Evolutionary conservation across 1,139 yeast genomes (phyloP), one percentile per base, ranked within the genome.

Genomic region (Nadsonia commutata): DNA sequence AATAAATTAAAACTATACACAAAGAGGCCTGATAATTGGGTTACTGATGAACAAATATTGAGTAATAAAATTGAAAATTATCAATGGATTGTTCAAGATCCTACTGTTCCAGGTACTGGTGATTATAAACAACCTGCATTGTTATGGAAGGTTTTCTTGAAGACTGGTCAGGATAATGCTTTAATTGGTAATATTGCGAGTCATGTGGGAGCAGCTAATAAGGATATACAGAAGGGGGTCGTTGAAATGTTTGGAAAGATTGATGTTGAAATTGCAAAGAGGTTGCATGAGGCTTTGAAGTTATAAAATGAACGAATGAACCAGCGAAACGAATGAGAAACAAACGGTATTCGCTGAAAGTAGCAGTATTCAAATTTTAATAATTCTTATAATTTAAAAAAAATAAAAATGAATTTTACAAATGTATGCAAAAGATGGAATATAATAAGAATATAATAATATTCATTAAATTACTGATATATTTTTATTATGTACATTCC

Each of bases 1-100:
- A 16, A 16, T 27, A 27, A 27, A 27, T 7, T 4, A 6, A n/a
- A n/a, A n/a, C n/a, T n/a, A n/a, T n/a, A n/a, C n/a, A n/a, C n/a
- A n/a, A n/a, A n/a, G n/a, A n/a, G n/a, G n/a, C 33, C 33, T 13
- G 33, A 16, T 13, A 16, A 11, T 5, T 11, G n/a, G 33, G 33
- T 27, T 13, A 27, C 33, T 13, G n/a, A 27, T 13, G 4, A 5
- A 11, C 5, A 4, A 4, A 16, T 27, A 50, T 86, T 94, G 88
- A 66, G 71, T 47, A 96, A 96, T 49, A 78, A 93, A 51, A 95
- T 94, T 45, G 69, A 78, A 51, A 84, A 85, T 54, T 82, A 76
- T 78, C 93, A 84, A 69, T 86, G 95, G 95, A 72, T 74, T 49
- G 75, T 74, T 46, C 44, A 56, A 27, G 72, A 7, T 4, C 5